Percentiles rank a stretch among this genome's conserved stretches.
These are phyloP conservation scores for Paraconiothyrium sp. DNA, from an alignment of 2,329 filamentous ascomycete genomes.

Conservation along the genomic window DNA sequence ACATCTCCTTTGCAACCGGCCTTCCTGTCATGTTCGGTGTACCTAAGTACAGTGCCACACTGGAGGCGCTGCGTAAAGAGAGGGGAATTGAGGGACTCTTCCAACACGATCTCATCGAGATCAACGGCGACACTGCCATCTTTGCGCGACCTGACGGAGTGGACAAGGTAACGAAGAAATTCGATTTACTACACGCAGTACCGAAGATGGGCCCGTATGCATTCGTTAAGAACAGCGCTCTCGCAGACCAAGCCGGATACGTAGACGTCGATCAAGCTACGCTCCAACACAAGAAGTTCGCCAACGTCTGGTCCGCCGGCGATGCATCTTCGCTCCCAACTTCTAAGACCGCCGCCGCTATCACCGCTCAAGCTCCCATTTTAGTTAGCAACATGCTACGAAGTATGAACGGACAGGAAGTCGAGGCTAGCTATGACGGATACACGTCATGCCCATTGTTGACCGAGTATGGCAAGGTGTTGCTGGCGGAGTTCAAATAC, in stretches of 20 bases:
- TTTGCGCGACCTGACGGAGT: constrained; percentile 40
- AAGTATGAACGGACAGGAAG: constrained; percentile 37
- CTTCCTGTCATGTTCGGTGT: constrained; percentile 54
- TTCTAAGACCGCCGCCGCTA: constrained; percentile 52
- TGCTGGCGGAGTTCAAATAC: constrained; percentile 73
- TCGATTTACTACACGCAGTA: constrained; percentile 50
- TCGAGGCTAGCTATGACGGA: constrained; percentile 44
- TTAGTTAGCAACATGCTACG: constrained; percentile 48
- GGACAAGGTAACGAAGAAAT: constrained; percentile 41
- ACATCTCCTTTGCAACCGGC: constrained; percentile 51
- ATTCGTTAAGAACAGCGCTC: constrained; percentile 47
- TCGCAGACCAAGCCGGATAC: constrained; percentile 49
- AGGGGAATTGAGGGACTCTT: constrained; percentile 51
- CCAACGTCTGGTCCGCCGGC: constrained; percentile 52
- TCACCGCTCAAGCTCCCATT: constrained; percentile 49
- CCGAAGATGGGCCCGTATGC: constrained; percentile 51
- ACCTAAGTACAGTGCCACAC: constrained; percentile 49
- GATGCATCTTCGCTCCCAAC: constrained; percentile 51
- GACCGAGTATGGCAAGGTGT: constrained; percentile 67
- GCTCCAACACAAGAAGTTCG: constrained; percentile 49
- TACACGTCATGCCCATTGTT: constrained; percentile 53
- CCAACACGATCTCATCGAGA: constrained; percentile 49
- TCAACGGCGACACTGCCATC: constrained; percentile 50
- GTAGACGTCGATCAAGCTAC: constrained; percentile 49
- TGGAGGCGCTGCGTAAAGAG: constrained; percentile 48